Evolutionary conservation across 2,329 filamentous ascomycete species (phyloP).

Genomic region (Blumeriella jaapii): DNA sequence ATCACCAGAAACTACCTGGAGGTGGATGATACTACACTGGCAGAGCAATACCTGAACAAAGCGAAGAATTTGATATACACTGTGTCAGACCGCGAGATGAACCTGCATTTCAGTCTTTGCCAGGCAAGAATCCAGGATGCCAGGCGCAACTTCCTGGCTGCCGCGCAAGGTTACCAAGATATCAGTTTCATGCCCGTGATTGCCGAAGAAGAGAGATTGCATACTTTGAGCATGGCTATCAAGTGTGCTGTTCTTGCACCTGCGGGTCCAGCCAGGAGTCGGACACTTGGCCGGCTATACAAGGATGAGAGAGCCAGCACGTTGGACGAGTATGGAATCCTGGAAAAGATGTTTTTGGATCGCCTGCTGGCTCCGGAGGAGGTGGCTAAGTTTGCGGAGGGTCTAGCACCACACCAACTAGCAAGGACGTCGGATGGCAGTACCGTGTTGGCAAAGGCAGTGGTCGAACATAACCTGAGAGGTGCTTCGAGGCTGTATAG

Average conservation of each 20-base stretch:
- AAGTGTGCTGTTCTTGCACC: constrained; percentile 88
- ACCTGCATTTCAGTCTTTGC: constrained; percentile 78
- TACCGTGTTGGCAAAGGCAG: constrained; percentile 84
- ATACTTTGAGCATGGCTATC: constrained; percentile 76
- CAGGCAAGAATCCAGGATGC: constrained; percentile 91
- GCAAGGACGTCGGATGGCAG: constrained; percentile 82
- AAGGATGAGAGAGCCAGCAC: constrained; percentile 77
- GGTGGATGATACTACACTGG: constrained; percentile 77
- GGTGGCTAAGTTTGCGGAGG: constrained; percentile 73
- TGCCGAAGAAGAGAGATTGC: constrained; percentile 76
- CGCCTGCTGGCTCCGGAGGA: constrained; percentile 71
- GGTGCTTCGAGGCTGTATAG: constrained; percentile 69
- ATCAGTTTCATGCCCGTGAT: constrained; percentile 69
- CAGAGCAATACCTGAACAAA: constrained; percentile 83
- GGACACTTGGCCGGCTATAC: constrained; percentile 73
- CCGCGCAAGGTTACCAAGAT: constrained; percentile 77
- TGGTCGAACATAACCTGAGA: constrained; percentile 91
- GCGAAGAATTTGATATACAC: constrained; percentile 85
- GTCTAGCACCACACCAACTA: constrained; percentile 76
- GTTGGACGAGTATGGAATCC: constrained; percentile 70
- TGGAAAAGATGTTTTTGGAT: constrained; percentile 97
- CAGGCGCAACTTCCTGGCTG: constrained; percentile 78
- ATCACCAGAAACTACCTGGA: constrained; percentile 92
- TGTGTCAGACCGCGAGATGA: constrained; percentile 60
- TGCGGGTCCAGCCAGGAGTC: constrained; percentile 73